These are phyloP conservation scores for Leptographium lundbergii DNA, from an alignment of 2,329 filamentous ascomycete genomes.

Conservation along the genomic window DNA sequence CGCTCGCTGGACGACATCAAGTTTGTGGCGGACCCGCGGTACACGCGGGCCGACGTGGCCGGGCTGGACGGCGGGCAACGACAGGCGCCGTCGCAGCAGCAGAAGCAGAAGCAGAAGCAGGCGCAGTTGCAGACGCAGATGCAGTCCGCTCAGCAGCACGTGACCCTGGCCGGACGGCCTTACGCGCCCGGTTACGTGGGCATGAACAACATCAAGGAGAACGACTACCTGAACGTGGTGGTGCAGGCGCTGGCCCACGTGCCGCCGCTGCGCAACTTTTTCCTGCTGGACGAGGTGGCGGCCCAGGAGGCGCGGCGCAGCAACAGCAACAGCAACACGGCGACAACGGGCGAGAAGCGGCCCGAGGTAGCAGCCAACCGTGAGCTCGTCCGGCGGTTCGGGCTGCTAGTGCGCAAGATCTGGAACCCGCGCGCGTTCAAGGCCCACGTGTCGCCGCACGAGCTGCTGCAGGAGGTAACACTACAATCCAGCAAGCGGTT, in stretches of 20 bases:
- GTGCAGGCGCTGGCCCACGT: constrained; percentile 89
- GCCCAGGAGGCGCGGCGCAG: neutral
- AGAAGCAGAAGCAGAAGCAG: no score
- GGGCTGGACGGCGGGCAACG: constrained; percentile 50
- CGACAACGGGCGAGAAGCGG: neutral
- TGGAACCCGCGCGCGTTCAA: constrained; percentile 98
- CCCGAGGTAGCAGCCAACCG: constrained; percentile 30
- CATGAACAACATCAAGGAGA: constrained; percentile 99
- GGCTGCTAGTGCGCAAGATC: constrained; percentile 85
- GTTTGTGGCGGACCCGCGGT: constrained; percentile 86
- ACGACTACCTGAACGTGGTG: constrained; percentile 95
- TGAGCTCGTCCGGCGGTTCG: constrained; percentile 78
- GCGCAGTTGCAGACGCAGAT: no score
- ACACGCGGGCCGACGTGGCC: constrained; percentile 67
- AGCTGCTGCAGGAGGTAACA: constrained; percentile 88
- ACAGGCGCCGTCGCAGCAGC: no score
- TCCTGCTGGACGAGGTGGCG: constrained; percentile 74
- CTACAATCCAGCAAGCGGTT: constrained; percentile 86
- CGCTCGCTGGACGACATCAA: constrained; percentile 96
- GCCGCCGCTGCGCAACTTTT: constrained; percentile 75
- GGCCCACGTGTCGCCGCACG: constrained; percentile 91
- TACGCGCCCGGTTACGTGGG: constrained; percentile 93
- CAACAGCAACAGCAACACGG: neutral
- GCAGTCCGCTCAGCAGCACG: neutral
- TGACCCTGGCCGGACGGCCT: constrained; percentile 66